Percentiles rank a stretch among this genome's conserved stretches.
Evolutionary conservation across 306 rosid species (phyloP).

Genomic region (Acacia crassicarpa): DNA sequence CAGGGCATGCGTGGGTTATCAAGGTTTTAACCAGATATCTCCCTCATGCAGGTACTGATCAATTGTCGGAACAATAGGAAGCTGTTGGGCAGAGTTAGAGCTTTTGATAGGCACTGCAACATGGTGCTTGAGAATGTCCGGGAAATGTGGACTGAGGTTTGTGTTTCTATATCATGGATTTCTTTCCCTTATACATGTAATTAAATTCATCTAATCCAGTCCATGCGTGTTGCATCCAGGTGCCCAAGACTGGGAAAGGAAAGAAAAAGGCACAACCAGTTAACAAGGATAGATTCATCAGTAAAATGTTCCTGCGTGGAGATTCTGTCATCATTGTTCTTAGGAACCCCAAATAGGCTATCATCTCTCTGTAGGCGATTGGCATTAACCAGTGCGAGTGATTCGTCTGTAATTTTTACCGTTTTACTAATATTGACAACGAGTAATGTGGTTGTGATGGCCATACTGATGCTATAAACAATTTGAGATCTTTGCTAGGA

Average conservation of each 20-base stretch:
- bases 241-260: slow-evolving; percentile 86
- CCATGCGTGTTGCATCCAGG: slow-evolving; percentile 37
- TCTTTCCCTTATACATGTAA: not conserved
- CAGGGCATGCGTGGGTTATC: not conserved
- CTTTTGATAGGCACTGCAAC: slow-evolving; percentile 93
- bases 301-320: slow-evolving; percentile 89
- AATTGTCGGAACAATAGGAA: slow-evolving; percentile 89
- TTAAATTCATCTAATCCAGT: not conserved
- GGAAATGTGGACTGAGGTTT: slow-evolving; percentile 99
- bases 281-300: slow-evolving; percentile 91
- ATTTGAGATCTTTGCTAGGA: slow-evolving; percentile 12
- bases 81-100: slow-evolving; percentile 89
- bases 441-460: not conserved
- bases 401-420: slow-evolving; percentile 5
- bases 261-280: slow-evolving; percentile 90
- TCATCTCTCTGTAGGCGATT: not conserved
- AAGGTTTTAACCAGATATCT: not conserved
- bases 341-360: slow-evolving; percentile 80
- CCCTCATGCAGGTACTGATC: slow-evolving; percentile 60
- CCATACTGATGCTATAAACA: not conserved
- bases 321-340: slow-evolving; percentile 89
- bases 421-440: not conserved
- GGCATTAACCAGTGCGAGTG: not conserved
- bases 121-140: slow-evolving; percentile 96
- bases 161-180: not conserved